These are phyloP conservation scores for Phytopythium kandeliae DNA, from an alignment of 352 stramenopile species.

Conservation along the genomic window DNA sequence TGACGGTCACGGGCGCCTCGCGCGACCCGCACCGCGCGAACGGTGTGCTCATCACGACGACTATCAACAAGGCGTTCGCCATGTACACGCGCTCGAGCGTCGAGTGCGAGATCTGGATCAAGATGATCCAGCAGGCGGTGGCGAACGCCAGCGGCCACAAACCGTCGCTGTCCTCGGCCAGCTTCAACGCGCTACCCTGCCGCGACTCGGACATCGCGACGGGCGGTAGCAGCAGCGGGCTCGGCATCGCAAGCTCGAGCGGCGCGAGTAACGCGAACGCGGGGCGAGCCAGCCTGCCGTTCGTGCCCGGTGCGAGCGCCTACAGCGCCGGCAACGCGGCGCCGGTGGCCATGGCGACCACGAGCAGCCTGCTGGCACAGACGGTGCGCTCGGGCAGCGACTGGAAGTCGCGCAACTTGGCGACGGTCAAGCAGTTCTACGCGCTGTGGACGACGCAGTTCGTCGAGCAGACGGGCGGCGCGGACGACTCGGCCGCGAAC, in stretches of 20 bases:
- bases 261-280: conserved; percentile 7
- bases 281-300: conserved; percentile 8
- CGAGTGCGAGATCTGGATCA: conserved; percentile 81
- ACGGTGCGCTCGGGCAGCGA: conserved; percentile 72
- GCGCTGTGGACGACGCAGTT: conserved; percentile 74
- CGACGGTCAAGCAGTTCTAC: conserved; percentile 83
- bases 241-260: conserved; percentile 8
- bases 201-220: conserved; percentile 54
- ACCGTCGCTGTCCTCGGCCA: conserved; percentile 29
- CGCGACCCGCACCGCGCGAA: conserved; percentile 60
- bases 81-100: conserved; percentile 79
- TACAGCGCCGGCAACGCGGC: conserved; percentile 4
- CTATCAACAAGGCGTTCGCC: conserved; percentile 82
- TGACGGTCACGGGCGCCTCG: conserved; percentile 70
- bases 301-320: conserved; percentile 15
- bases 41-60: conserved; percentile 79
- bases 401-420: conserved; percentile 82
- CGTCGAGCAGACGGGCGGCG: conserved; percentile 42
- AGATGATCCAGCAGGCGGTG: conserved; percentile 79
- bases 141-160: conserved; percentile 42
- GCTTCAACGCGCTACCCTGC: conserved; percentile 41
- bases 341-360: conserved; percentile 8
- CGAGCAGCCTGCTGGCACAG: conserved; percentile 40
- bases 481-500: conserved; percentile 47
- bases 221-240: conserved; percentile 16